Evolutionary conservation across 768 basidiomycete species (phyloP), one percentile per base, ranked within the genome.

Genomic region (Boletus reticulatus): DNA sequence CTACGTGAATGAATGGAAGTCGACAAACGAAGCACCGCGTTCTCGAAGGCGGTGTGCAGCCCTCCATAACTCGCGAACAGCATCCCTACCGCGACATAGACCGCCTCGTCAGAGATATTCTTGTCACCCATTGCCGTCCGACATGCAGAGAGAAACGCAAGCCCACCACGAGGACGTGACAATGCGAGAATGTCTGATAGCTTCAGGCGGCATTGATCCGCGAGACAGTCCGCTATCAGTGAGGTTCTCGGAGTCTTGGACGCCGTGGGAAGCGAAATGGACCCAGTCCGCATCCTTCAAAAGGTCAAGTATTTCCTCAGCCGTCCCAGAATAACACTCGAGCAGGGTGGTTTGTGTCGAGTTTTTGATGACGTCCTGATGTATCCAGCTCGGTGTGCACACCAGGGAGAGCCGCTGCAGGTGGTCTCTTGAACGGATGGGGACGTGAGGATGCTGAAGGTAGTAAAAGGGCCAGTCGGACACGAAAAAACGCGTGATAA

Each of bases 141-240:
- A 59, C 77, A 80, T 3, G 78, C 79, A 12, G 78, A 78, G 11
- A 80, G 72, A 56, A 77, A 75, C 0, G 72, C 78, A 34, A 80
- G 66, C 41, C 68, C 52, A 38, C 44, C 66, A 41, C n/a, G 71
- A 37, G 41, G 61, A 29, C 48, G 43, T 3, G 54, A 51, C 8
- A 38, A 17, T 6, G 36, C 16, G 4, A 48, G 24, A 9, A 41
- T 48, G n/a, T 48, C 41, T 0, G 53, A 43, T 4, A 56, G n/a
- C 7, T 46, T 49, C 27, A 49, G 20, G 4, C 52, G 36, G 7
- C 44, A 32, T 17, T 11, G 1, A 27, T 49, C 20, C 0, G 52
- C 52, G 36, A 72, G 63, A 27, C 49, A 72, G 62, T 2, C 45
- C 58, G 24, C 62, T 66, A 19, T 67, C 47, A 10, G 62, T 41